Percentiles rank a stretch among this genome's conserved stretches.
Conservation (phyloP, 2,329 filamentous ascomycete genomes). For the Fusarium oligoseptatum region DNA sequence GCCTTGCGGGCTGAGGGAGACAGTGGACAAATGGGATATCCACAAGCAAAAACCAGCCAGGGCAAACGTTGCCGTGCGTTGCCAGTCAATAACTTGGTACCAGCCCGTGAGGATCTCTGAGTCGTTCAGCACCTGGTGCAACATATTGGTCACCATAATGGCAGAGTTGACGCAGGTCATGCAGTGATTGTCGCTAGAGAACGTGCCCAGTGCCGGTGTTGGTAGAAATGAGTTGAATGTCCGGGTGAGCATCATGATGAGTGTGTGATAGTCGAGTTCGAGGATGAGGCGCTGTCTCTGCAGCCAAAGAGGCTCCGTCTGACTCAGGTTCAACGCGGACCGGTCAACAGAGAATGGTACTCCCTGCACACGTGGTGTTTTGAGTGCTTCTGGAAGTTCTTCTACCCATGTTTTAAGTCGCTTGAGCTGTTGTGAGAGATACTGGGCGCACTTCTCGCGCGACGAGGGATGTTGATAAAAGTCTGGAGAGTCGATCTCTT, state of each 20-base stretch:
- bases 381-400: constrained; percentile 54
- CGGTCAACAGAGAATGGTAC: constrained; percentile 56
- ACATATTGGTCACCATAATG: constrained; percentile 45
- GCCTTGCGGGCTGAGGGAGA: constrained; percentile 37
- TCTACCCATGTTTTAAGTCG: constrained; percentile 47
- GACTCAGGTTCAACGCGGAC: constrained; percentile 47
- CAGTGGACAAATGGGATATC: constrained; percentile 45
- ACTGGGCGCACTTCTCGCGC: constrained; percentile 47
- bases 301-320: constrained; percentile 57
- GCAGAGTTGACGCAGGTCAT: constrained; percentile 43
- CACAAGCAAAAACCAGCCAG: constrained; percentile 43
- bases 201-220: constrained; percentile 43
- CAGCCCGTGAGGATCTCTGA: constrained; percentile 48
- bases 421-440: constrained; percentile 46
- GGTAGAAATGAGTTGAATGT: constrained; percentile 56
- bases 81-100: constrained; percentile 47
- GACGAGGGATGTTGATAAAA: constrained; percentile 43
- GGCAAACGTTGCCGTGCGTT: constrained; percentile 41
- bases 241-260: constrained; percentile 54
- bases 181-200: constrained; percentile 45
- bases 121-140: constrained; percentile 45
- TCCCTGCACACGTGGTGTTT: constrained; percentile 51
- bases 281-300: constrained; percentile 57
- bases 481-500: constrained; percentile 24
- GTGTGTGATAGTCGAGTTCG: constrained; percentile 58